Evolutionary conservation across 345 rosid species (phyloP).

Genomic region (Eucalyptus regnans): DNA sequence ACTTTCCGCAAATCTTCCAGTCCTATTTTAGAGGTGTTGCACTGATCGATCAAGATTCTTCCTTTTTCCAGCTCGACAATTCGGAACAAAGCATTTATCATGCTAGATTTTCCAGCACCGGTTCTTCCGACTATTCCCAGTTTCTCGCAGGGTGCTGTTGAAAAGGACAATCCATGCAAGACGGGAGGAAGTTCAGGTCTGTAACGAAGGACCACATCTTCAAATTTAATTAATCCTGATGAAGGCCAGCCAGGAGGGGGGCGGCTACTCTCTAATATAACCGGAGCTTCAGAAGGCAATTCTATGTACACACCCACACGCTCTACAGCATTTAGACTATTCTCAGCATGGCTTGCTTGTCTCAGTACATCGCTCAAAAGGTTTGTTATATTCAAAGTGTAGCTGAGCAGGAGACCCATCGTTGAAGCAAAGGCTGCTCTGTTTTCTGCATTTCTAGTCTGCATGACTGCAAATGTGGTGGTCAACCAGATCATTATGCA

Average conservation of each 20-base stretch:
- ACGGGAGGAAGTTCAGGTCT: conserved; percentile 90
- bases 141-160: conserved; percentile 60
- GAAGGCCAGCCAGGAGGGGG: conserved; percentile 89
- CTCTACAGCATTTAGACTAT: conserved; percentile 92
- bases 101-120: conserved; percentile 93
- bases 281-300: conserved; percentile 77
- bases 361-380: conserved; percentile 71
- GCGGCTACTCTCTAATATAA: conserved; percentile 42
- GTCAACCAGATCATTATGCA: conserved; percentile 95
- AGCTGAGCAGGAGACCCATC: conserved; percentile 94
- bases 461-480: conserved; percentile 82
- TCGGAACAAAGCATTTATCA: conserved; percentile 89
- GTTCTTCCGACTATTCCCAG: conserved; percentile 97
- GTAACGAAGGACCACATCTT: conserved; percentile 77
- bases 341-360: conserved; percentile 92
- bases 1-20: conserved; percentile 67
- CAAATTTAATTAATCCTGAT: conserved; percentile 62
- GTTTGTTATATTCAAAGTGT: conserved; percentile 71
- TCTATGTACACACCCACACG: conserved; percentile 81
- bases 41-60: conserved; percentile 60
- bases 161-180: conserved; percentile 63
- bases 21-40: conserved; percentile 54
- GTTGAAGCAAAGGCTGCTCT: conserved; percentile 66
- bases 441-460: conserved; percentile 52
- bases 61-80: conserved; percentile 85